Evolutionary conservation across 2,329 filamentous ascomycete species (phyloP).

Genomic region (Nemania serpens): DNA sequence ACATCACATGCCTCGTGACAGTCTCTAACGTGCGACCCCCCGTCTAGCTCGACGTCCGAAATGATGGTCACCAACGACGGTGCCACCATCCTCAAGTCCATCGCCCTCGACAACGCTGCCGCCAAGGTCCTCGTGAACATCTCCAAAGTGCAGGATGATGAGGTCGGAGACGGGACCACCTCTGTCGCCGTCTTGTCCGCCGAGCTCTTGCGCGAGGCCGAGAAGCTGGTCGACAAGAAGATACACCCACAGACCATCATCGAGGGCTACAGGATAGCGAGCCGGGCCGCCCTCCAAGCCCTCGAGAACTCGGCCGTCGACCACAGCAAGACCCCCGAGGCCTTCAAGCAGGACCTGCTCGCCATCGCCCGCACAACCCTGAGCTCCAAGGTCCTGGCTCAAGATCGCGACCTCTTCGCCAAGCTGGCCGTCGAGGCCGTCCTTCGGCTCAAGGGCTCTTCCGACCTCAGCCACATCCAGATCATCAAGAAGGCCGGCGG

Average conservation of each 20-base stretch:
- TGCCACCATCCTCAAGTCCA: slow-evolving; percentile 96
- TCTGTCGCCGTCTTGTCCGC: slow-evolving; percentile 96
- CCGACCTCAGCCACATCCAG: slow-evolving; percentile 96
- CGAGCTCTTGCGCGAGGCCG: slow-evolving; percentile 92
- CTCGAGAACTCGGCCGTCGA: slow-evolving; percentile 85
- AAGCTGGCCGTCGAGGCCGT: slow-evolving; percentile 90
- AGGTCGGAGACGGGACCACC: slow-evolving; percentile 96
- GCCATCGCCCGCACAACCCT: slow-evolving; percentile 93
- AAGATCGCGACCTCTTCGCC: slow-evolving; percentile 92
- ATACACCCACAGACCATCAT: slow-evolving; percentile 99
- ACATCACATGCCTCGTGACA: neutral
- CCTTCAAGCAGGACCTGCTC: slow-evolving; percentile 87
- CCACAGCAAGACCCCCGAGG: slow-evolving; percentile 80
- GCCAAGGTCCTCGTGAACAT: slow-evolving; percentile 99
- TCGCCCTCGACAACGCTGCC: slow-evolving; percentile 96
- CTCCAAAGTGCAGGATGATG: slow-evolving; percentile 98
- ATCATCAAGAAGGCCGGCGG: slow-evolving; percentile 99
- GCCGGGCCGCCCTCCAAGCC: slow-evolving; percentile 81
- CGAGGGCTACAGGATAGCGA: slow-evolving; percentile 97
- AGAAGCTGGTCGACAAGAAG: slow-evolving; percentile 96
- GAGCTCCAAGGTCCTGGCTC: slow-evolving; percentile 94
- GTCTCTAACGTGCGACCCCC: slow-evolving; percentile 8
- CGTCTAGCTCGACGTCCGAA: slow-evolving; percentile 81
- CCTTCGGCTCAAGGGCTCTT: slow-evolving; percentile 84
- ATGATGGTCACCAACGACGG: slow-evolving; percentile 99